Base-by-base conservation (phyloP, 2,329 filamentous ascomycete genomes). In the Pseudodiploospora longispora region DNA sequence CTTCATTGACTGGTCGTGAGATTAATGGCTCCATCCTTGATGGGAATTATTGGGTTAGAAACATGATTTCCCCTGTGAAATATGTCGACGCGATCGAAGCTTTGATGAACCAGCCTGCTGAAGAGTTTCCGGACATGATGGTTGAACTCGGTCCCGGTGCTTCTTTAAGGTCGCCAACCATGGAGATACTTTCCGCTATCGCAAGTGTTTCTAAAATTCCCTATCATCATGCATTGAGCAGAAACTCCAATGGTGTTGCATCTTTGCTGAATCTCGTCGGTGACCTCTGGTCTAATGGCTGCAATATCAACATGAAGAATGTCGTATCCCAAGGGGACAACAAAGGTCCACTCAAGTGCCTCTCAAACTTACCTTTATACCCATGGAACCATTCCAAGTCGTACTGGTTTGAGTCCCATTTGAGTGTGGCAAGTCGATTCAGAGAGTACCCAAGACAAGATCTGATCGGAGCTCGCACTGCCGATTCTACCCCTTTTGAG, bases 401-500 rank as follows among this genome's bases (percentile, higher is more conserved):
- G 1, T 75, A 76, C 53, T 78, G 75, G 75, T 67, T 74, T 47
- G 75, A 79, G 47, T 71, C 70, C 1, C 67, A 71, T 35, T 52
- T 72, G 3, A 70, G 69, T 19, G 53, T 57, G 10, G 61, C 67
- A 8, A 66, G 66, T 38, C 66, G 73, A 3, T 67, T 71, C 45
- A 63, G 71, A 10, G 58, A 65, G 28, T 67, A 66, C 42, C 64
- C 67, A 2, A 64, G 74, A 8, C 68, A 71, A 36, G 75, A 79
- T 46, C 61, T 79, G 2, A 68, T 78, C 28, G 75, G 75, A 1
- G 61, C 67, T 1, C 68, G 63, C 0, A 65, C 65, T 2, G 59
- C 62, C 1, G 70, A 74, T 47, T 67, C 66, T 3, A 64, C 63
- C n/a, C 60, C 65, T 0, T 67, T 67, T 37, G 65, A 73, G 46